Evolutionary conservation across 495 filamentous ascomycete species (phyloP), one percentile per base, ranked within the genome.

Genomic region (Talaromyces thailandensis): DNA sequence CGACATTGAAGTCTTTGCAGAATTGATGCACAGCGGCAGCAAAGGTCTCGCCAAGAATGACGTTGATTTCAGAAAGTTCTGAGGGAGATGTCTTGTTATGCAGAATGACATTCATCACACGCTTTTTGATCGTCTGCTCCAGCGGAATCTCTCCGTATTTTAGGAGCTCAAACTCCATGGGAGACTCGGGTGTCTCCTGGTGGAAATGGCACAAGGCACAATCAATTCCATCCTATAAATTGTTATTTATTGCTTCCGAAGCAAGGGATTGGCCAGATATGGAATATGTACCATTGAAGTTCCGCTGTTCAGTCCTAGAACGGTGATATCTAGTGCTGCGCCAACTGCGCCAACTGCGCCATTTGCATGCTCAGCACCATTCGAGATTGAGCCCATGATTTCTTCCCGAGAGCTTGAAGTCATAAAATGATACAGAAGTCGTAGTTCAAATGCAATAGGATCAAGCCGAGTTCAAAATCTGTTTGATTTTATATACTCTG

Each of bases 41-140:
- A 62, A 83, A 83, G 14, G 74, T 76, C 69, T 82, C 80, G 18
- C 80, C 80, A 12, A 82, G 69, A 37, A 74, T 72, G 18, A 82
- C 79, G 60, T 83, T 82, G 48, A 83, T 76, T 64, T 83, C 77
- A 25, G 76, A 79, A n/a, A 82, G 61, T 64, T 81, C 81, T 12
- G 77, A 77, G 3, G 78, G 79, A 4, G 78, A 79, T 6, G 81
- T 82, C 28, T 71, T 70, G 63, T 82, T 80, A 68, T 78, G 74
- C 28, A 80, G 72, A 59, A 84, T 82, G 71, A 84, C 82, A 61
- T 76, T 76, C 73, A 83, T 78, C 9, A 82, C 78, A 70, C 76
- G 75, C 64, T 79, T 81, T 71, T 86, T 85, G 65, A 84, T 82
- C 21, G 65, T 69, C 16, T 72, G 76, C 37, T 80, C 75, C 16